Percentiles rank a stretch among this genome's conserved stretches.
Evolutionary conservation across 345 rosid species (phyloP).

Genomic region (Euphorbia peplus): DNA sequence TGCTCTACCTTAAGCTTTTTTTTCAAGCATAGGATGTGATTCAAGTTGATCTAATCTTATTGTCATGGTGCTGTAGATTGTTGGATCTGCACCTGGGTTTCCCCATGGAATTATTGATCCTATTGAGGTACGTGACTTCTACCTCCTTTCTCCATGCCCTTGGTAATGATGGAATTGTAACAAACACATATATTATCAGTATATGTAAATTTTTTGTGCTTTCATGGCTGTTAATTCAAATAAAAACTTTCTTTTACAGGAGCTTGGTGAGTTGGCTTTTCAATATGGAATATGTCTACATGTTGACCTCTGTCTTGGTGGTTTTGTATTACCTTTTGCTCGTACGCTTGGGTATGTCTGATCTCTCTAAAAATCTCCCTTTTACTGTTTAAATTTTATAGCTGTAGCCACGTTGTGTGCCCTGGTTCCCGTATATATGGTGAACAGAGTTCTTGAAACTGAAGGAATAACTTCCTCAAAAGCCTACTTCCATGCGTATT

Average conservation of each 20-base stretch:
- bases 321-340: slow-evolving; percentile 95
- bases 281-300: slow-evolving; percentile 79
- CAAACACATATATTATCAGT: slow-evolving; percentile 15
- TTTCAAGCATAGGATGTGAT: background rate
- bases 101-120: slow-evolving; percentile 99
- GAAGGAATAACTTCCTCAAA: background rate
- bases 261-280: slow-evolving; percentile 82
- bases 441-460: background rate
- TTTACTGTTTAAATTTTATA: background rate
- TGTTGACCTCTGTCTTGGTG: slow-evolving; percentile 99
- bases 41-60: slow-evolving; percentile 14
- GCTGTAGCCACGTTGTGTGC: background rate
- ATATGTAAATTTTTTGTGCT: background rate
- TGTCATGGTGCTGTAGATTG: slow-evolving; percentile 57
- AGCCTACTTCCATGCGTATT: background rate
- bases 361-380: background rate
- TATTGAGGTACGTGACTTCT: slow-evolving; percentile 60
- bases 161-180: background rate
- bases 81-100: slow-evolving; percentile 97
- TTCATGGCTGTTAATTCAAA: slow-evolving; percentile 7
- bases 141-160: too few species aligned
- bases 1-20: background rate
- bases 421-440: background rate
- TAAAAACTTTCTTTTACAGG: slow-evolving; percentile 42
- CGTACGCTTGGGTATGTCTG: slow-evolving; percentile 64